phyloP scores from a whole-genome alignment of 108 stramenopile genomes.

The Conticribra weissflogii region DNA sequence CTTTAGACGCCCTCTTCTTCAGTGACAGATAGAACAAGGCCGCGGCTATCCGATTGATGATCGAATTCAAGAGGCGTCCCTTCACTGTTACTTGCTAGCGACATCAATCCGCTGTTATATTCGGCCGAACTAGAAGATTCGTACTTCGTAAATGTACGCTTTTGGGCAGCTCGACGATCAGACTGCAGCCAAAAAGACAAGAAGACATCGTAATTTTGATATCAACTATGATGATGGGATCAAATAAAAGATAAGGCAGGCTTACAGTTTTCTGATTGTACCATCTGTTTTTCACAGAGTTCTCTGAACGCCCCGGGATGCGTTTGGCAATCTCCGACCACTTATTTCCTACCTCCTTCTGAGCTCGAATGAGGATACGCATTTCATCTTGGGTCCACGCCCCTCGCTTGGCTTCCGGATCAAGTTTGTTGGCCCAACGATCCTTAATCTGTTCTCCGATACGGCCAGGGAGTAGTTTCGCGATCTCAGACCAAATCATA shows the following conservation, averaged over 20 bases:
- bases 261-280: constrained; percentile 73
- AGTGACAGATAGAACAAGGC: no score
- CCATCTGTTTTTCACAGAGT: constrained; percentile 94
- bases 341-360: constrained; percentile 73
- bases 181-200: not conserved
- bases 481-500: constrained; percentile 72
- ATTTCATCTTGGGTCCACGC: constrained; percentile 89
- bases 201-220: not conserved
- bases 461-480: constrained; percentile 82
- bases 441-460: constrained; percentile 95
- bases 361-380: constrained; percentile 62
- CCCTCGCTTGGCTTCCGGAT: constrained; percentile 83
- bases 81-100: no score
- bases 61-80: no score
- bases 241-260: not conserved
- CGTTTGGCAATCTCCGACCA: constrained; percentile 89
- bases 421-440: constrained; percentile 92
- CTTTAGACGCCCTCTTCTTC: no score
- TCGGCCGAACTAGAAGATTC: no score
- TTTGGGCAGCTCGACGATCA: not conserved
- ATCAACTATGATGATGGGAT: not conserved
- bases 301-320: constrained; percentile 92
- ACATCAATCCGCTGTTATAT: no score
- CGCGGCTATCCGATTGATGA: no score
- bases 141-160: no score